Conservation (phyloP, 192 early-diverging fungal genomes). For the Pilobolus umbonatus region DNA sequence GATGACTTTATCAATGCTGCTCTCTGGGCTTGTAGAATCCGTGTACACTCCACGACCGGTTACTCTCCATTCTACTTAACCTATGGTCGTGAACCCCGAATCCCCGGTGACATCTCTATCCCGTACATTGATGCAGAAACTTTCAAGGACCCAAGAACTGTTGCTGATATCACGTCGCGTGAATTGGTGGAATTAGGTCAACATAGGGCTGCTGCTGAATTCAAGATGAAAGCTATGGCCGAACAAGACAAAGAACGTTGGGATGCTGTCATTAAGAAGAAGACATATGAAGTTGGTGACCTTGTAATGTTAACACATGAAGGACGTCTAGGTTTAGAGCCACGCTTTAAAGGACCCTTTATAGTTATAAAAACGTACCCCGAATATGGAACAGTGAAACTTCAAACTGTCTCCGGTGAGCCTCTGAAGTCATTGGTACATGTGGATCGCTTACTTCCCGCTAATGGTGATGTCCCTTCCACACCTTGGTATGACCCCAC, state of each 20-base stretch:
- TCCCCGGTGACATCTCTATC: constrained; percentile 7
- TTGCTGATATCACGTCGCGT: not conserved
- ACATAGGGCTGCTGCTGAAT: constrained; percentile 2
- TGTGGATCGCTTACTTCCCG: not conserved
- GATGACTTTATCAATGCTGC: constrained; percentile 16
- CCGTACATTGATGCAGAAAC: constrained; percentile 15
- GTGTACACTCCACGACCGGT: not conserved
- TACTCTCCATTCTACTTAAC: constrained; percentile 18
- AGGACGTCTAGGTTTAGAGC: constrained; percentile 4
- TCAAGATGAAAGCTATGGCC: not conserved
- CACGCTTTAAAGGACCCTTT: constrained; percentile 3
- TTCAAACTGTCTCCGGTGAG: constrained; percentile 6
- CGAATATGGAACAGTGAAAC: not conserved
- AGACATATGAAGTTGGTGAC: constrained; percentile 9
- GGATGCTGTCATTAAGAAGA: constrained; percentile 11
- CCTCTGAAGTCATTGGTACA: not conserved
- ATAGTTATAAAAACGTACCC: not conserved
- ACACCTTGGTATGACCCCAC: constrained; percentile 1
- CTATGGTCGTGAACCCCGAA: constrained; percentile 18
- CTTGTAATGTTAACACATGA: not conserved
- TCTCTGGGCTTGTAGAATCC: constrained; percentile 10
- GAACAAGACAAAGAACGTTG: constrained; percentile 7
- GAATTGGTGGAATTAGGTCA: not conserved
- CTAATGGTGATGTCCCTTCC: not conserved
- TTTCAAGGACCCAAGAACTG: not conserved